These are phyloP conservation scores for Phlebiopsis flavidoalba DNA, from an alignment of 768 basidiomycete genomes.

Conservation along the genomic window DNA sequence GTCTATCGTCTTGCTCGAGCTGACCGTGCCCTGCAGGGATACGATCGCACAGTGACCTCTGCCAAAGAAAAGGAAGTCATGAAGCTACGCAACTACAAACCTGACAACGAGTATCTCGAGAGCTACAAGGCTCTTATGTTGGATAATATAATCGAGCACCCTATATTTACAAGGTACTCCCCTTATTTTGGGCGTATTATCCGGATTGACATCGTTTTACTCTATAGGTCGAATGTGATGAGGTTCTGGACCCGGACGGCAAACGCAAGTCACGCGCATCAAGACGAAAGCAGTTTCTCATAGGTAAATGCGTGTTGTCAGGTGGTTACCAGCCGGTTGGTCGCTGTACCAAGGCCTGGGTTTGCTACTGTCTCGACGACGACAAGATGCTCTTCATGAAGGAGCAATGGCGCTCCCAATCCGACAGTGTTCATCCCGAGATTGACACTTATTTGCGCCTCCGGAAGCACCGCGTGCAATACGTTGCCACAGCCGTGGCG, in stretches of 20 bases:
- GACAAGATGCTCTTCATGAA: background rate
- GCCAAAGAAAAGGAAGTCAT: background rate
- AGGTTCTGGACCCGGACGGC: background rate
- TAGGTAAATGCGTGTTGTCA: background rate
- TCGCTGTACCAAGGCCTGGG: slow-evolving; percentile 22
- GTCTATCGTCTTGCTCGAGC: background rate
- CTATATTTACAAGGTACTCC: background rate
- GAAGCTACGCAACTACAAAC: background rate
- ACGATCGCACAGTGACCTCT: background rate
- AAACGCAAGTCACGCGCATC: background rate
- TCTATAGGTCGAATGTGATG: background rate
- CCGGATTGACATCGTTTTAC: background rate
- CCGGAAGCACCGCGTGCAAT: background rate
- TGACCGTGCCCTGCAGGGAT: background rate
- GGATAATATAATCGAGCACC: background rate
- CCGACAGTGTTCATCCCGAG: background rate
- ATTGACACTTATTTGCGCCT: background rate
- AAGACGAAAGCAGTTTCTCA: background rate
- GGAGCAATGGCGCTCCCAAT: background rate
- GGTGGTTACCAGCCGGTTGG: background rate
- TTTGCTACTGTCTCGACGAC: slow-evolving; percentile 18
- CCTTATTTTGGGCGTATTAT: background rate
- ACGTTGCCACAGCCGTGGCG: background rate
- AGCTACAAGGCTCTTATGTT: background rate
- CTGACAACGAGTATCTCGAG: background rate